Evolutionary conservation across 2,329 filamentous ascomycete genomes (phyloP), one percentile per base, ranked within the genome.

Genomic region (Venturia pyrina): DNA sequence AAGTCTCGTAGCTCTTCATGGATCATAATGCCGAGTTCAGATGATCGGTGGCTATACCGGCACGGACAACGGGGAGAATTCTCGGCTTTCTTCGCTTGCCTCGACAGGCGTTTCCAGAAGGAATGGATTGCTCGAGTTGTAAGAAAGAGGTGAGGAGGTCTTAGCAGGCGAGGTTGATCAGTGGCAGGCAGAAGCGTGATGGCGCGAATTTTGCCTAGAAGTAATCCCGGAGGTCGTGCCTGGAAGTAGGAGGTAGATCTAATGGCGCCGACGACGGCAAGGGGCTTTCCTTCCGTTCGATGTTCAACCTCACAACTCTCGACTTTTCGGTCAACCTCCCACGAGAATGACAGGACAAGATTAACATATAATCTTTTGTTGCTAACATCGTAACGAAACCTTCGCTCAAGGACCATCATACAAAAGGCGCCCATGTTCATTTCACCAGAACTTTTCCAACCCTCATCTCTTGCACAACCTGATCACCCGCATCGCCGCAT

Each of bases 181-280:
- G 28, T 17, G 53, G 17, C 53, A 59, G 53, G 53, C 53, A 59
- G 32, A 59, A 59, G 53, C 28, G 53, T 59, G 53, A 59, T 21
- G 2, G 53, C 53, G 53, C 19, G 53, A 28, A 28, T 15, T 53
- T 19, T 59, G 53, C 53, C 53, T 59, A 32, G 53, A n/a, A n/a
- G n/a, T n/a, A n/a, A n/a, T 40, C 37, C 37, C 11, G 2, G 28
- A 28, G 37, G 37, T 19, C 50, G 24, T 56, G 28, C 50, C 50
- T 32, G 19, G 44, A 48, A 5, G 21, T 48, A 5, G n/a, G 44
- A 17, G 44, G 43, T 13, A 28, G 4, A 4, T 28, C 28, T 28
- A 4, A 2, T 28, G 28, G 28, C 28, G 2, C 28, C 28, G 28
- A 28, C 1, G 5, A 44, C 15, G 2, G 44, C 44, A n/a, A 19